A percentile compares a stretch with the other conserved stretches of the same genome.
Conservation (phyloP, 2,329 filamentous ascomycete genomes). For the Fusarium sp. region DNA sequence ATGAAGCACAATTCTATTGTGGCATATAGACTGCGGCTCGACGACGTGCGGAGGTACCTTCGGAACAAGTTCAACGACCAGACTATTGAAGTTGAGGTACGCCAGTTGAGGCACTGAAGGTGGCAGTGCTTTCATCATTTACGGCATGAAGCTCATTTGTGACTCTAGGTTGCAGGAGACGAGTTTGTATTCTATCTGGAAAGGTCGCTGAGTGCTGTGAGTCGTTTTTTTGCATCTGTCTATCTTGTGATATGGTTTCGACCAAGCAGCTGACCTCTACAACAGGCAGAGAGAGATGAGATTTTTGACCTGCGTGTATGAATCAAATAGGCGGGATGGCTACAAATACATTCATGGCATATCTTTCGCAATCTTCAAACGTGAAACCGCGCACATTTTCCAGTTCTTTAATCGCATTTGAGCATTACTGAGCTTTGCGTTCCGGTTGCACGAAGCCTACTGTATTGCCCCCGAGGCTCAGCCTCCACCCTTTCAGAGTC, state of each 20-base stretch:
- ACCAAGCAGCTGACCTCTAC: neutral
- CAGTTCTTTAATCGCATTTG: neutral
- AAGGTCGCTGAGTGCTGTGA: neutral
- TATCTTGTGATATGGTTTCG: neutral
- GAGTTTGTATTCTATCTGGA: constrained; percentile 7
- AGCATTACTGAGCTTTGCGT: neutral
- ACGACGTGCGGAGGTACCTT: neutral
- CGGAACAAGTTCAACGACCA: neutral
- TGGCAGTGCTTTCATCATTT: neutral
- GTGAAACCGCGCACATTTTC: neutral
- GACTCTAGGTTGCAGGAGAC: neutral
- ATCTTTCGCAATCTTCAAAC: neutral
- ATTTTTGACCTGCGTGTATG: neutral
- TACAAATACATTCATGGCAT: neutral
- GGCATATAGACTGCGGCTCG: constrained; percentile 11
- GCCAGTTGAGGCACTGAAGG: neutral
- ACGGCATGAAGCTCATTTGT: neutral
- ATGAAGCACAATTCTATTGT: constrained; percentile 11
- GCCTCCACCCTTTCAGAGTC: neutral
- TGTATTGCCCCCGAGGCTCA: neutral
- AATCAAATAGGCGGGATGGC: neutral
- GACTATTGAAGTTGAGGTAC: constrained; percentile 14
- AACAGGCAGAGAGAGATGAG: neutral
- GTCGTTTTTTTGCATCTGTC: neutral
- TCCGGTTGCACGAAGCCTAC: neutral